These are phyloP conservation scores for Scheffersomyces insectosa DNA, from an alignment of 1,139 yeast genomes.

Conservation along the genomic window DNA sequence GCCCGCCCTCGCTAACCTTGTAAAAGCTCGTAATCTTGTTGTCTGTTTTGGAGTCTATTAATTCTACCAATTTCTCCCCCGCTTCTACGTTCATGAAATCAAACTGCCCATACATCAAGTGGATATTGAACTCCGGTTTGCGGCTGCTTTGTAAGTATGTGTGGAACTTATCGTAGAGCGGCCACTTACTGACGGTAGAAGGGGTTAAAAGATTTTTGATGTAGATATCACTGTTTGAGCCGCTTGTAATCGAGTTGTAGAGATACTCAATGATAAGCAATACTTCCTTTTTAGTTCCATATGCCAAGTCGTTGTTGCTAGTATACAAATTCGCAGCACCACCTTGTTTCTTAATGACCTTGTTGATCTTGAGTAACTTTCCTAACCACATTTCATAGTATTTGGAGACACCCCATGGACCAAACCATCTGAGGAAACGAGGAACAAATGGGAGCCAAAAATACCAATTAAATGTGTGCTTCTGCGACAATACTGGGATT, in stretches of 20 bases:
- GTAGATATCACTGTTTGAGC: slow-evolving; percentile 67
- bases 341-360: slow-evolving; percentile 35
- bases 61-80: slow-evolving; percentile 53
- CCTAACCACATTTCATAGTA: slow-evolving; percentile 49
- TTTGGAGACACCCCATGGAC: slow-evolving; percentile 52
- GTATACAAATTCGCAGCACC: slow-evolving; percentile 28
- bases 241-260: slow-evolving; percentile 59
- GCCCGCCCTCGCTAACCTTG: slow-evolving; percentile 44
- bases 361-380: slow-evolving; percentile 46
- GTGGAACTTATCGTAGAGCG: slow-evolving; percentile 64
- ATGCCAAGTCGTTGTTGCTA: slow-evolving; percentile 31
- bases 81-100: slow-evolving; percentile 88
- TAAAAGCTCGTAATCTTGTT: slow-evolving; percentile 27
- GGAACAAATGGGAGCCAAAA: slow-evolving; percentile 44
- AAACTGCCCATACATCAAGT: slow-evolving; percentile 74
- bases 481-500: slow-evolving; percentile 39
- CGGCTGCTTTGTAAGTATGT: slow-evolving; percentile 18
- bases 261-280: slow-evolving; percentile 54
- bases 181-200: slow-evolving; percentile 75
- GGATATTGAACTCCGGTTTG: slow-evolving; percentile 34
- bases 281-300: slow-evolving; percentile 47
- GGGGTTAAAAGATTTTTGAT: slow-evolving; percentile 67
- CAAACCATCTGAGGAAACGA: slow-evolving; percentile 41
- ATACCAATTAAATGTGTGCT: slow-evolving; percentile 41
- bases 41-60: slow-evolving; percentile 54